phyloP scores from a whole-genome alignment of 2,329 filamentous ascomycete genomes.

The Escovopsis sp. region DNA sequence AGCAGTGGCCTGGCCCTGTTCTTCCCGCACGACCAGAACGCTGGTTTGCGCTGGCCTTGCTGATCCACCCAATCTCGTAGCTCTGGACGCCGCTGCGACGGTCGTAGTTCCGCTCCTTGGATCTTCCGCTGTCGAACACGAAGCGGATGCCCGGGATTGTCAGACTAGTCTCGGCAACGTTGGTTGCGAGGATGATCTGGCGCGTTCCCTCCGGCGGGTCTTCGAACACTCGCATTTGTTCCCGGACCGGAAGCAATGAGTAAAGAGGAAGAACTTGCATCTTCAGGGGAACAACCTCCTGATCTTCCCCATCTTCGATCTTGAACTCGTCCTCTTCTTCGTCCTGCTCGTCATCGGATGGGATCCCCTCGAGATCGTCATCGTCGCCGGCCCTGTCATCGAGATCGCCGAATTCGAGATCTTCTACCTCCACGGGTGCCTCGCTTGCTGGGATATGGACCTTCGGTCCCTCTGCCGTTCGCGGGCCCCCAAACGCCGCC shows the following conservation, averaged over 20 bases:
- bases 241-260: conserved; percentile 76
- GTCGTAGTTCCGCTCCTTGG: conserved; percentile 86
- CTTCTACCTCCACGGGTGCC: conserved; percentile 67
- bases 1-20: conserved; percentile 92
- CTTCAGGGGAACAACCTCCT: conserved; percentile 44
- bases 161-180: conserved; percentile 91
- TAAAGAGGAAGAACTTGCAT: conserved; percentile 90
- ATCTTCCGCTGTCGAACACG: conserved; percentile 85
- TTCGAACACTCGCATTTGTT: conserved; percentile 85
- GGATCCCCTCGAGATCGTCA: conserved; percentile 22
- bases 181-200: conserved; percentile 81
- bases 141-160: conserved; percentile 93
- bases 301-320: conserved; percentile 53
- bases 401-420: conserved; percentile 63
- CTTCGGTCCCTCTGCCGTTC: conserved; percentile 42
- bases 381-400: conserved; percentile 51
- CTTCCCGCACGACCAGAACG: conserved; percentile 85
- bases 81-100: conserved; percentile 82
- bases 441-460: conserved; percentile 65
- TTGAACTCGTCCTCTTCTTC: conserved; percentile 49
- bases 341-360: conserved; percentile 42
- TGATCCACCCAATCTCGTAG: conserved; percentile 92
- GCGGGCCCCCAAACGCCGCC: conserved; percentile 44
- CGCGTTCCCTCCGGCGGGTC: conserved; percentile 67
- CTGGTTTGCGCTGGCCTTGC: conserved; percentile 89